Evolutionary conservation across 1,139 yeast genomes (phyloP), one percentile per base, ranked within the genome.

Genomic region (Hanseniaspora uvarum): DNA sequence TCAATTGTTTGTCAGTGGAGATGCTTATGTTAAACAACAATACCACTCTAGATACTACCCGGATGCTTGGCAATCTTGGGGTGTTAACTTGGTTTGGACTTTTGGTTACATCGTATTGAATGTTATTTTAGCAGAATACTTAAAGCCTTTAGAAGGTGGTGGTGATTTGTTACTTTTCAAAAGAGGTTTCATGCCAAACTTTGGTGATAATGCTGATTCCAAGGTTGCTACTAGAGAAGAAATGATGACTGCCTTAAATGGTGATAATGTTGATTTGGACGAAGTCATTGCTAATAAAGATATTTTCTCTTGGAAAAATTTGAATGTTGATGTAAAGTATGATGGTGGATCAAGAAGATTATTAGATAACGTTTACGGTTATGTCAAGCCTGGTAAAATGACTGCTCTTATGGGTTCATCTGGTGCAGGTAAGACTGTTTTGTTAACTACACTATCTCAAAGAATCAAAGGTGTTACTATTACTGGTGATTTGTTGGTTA

Each of bases 11-110:
- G 80, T 79, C 19, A 60, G 61, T 45, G 84, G 84, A 58, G 79
- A 76, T 58, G 63, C 62, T 24, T 79, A 79, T 61, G 61, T 78
- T 39, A 56, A 60, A 38, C 63, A 60, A 18, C 61, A 68, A 23
- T 69, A 68, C 56, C 69, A 73, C 45, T 78, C 69, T 64, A 64
- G 65, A 46, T 77, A 74, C 62, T 63, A 80, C 61, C 78, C 79
- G 26, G 84, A 81, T 59, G 77, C 77, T 46, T 81, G 87, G 86
- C 75, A 85, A 66, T 78, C 80, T 62, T 71, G 82, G 67, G 86
- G 85, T 62, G 73, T 80, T 55, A 67, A 77, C 54, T 63, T 80
- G 59, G 83, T 75, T 30, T 79, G 79, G 72, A 73, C 78, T 57
- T 65, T 73, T 44, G 77, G 76, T 7, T 79, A 79, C 61, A 63